These are phyloP conservation scores for Chernovozyma sophiae-reginae DNA, from an alignment of 1,139 yeast species.

Conservation along the genomic window DNA sequence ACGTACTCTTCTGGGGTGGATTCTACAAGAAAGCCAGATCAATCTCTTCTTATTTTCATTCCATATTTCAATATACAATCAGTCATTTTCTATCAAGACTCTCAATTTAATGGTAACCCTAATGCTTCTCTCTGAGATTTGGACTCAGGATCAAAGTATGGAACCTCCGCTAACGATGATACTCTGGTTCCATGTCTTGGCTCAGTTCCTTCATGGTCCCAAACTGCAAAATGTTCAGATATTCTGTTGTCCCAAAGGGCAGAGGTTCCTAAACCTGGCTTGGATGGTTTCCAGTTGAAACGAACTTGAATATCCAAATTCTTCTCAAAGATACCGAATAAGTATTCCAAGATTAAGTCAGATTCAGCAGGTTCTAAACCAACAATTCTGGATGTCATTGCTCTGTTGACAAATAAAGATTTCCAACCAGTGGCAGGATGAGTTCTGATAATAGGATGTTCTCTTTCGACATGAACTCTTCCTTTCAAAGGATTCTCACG, in stretches of 20 bases:
- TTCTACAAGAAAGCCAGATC: too few species aligned
- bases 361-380: conserved; percentile 20
- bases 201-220: conserved; percentile 48
- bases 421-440: conserved; percentile 18
- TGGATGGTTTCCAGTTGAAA: conserved; percentile 43
- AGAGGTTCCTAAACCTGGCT: conserved; percentile 41
- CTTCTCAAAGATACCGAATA: conserved; percentile 19
- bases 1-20: too few species aligned
- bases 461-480: conserved; percentile 16
- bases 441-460: conserved; percentile 15
- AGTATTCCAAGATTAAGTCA: conserved; percentile 16
- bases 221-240: conserved; percentile 37
- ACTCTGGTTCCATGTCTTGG: conserved; percentile 59
- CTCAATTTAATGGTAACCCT: conserved; percentile 30
- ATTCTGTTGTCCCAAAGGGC: conserved; percentile 50
- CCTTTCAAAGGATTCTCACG: conserved; percentile 19
- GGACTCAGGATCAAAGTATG: conserved; percentile 47
- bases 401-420: conserved; percentile 17
- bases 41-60: too few species aligned
- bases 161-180: conserved; percentile 53
- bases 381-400: conserved; percentile 18
- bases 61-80: too few species aligned
- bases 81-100: too few species aligned
- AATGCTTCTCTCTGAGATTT: conserved; percentile 54
- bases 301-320: conserved; percentile 34